Percentiles rank a stretch among this genome's conserved stretches.
phyloP scores from a whole-genome alignment of 306 rosid genomes.

The Aeschynomene evenia region DNA sequence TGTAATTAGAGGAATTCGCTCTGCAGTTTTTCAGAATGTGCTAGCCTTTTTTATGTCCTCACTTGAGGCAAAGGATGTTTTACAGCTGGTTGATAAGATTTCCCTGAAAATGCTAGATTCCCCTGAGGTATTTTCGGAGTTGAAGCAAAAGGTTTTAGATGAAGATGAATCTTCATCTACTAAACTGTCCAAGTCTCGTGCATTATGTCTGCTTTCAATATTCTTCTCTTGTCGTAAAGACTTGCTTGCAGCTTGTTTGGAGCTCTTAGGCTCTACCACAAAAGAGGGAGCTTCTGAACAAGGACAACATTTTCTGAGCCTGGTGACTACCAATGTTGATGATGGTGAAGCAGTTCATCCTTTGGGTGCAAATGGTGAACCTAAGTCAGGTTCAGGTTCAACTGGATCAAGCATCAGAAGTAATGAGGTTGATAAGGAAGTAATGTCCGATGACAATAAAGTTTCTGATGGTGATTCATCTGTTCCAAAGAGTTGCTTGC shows the following conservation, averaged over 20 bases:
- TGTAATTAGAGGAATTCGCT: constrained; percentile 73
- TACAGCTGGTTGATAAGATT: constrained; percentile 55
- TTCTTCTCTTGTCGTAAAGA: constrained; percentile 71
- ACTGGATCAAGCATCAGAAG: constrained; percentile 34
- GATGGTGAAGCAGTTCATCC: constrained; percentile 35
- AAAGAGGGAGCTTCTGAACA: constrained; percentile 56
- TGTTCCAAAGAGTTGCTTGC: constrained; percentile 58
- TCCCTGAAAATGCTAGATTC: constrained; percentile 61
- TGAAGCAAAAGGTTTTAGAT: constrained; percentile 55
- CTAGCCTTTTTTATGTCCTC: constrained; percentile 61
- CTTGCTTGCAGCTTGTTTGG: constrained; percentile 81
- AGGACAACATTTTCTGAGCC: constrained; percentile 56
- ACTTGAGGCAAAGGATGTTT: constrained; percentile 68
- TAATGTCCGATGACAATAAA: constrained; percentile 39
- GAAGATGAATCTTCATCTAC: constrained; percentile 53
- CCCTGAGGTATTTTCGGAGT: constrained; percentile 51
- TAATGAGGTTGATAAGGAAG: constrained; percentile 37
- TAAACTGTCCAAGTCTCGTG: constrained; percentile 56
- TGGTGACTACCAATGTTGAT: constrained; percentile 48
- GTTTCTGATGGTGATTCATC: constrained; percentile 33
- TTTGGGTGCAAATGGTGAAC: constrained; percentile 38
- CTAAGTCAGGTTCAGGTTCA: constrained; percentile 37
- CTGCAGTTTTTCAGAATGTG: constrained; percentile 72
- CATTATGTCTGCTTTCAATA: constrained; percentile 61
- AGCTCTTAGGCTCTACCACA: constrained; percentile 51